Conservation (phyloP, 1,139 yeast genomes). For the Debaryomycetaceae sp. region DNA sequence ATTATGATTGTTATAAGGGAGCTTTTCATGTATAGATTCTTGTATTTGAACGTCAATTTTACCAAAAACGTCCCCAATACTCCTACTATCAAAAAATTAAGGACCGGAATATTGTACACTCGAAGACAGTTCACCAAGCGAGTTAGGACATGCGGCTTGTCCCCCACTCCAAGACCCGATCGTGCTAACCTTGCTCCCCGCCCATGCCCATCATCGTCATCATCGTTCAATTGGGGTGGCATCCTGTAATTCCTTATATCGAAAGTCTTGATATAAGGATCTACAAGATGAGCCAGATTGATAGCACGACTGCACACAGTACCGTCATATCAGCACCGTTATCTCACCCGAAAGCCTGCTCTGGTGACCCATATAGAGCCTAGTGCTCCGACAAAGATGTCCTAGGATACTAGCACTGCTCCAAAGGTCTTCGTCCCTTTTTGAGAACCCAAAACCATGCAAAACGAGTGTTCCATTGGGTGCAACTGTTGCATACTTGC, state of each 20-base stretch:
- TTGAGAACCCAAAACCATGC: too few relatives aligned
- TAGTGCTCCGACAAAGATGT: too few relatives aligned
- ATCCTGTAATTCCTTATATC: slow-evolving; percentile 8
- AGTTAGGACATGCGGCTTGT: slow-evolving; percentile 11
- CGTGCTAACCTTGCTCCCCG: neutral
- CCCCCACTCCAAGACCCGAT: neutral
- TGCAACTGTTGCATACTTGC: too few relatives aligned
- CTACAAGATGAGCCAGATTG: too few relatives aligned
- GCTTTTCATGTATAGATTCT: slow-evolving; percentile 60
- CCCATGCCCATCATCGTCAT: slow-evolving; percentile 3
- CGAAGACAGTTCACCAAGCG: slow-evolving; percentile 33
- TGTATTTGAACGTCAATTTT: slow-evolving; percentile 55
- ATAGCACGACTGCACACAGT: too few relatives aligned
- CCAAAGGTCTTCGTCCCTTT: too few relatives aligned
- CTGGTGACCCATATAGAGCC: too few relatives aligned
- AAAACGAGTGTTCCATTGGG: too few relatives aligned
- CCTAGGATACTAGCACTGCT: too few relatives aligned
- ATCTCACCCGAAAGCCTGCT: too few relatives aligned
- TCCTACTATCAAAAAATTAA: slow-evolving; percentile 52
- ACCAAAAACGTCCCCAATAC: slow-evolving; percentile 48
- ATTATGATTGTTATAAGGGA: slow-evolving; percentile 75
- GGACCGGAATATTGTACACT: slow-evolving; percentile 43
- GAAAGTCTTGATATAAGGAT: neutral
- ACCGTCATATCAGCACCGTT: too few relatives aligned
- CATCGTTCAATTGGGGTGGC: slow-evolving; percentile 23